Evolutionary conservation across 331 rosid species (phyloP).

Genomic region (Malus hybrid): DNA sequence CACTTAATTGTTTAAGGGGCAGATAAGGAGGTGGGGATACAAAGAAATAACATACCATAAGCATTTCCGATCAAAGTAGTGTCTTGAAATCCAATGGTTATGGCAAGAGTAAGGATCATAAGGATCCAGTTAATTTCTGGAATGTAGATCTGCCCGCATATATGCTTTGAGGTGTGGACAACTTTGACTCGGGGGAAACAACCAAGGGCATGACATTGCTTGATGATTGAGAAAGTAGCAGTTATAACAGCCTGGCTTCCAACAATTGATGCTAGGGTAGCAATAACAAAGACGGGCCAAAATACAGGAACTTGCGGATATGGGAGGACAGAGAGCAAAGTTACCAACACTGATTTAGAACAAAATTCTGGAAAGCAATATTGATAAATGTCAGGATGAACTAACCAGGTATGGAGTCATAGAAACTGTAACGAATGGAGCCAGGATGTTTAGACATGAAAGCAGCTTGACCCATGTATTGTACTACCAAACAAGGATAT

Average conservation of each 20-base stretch:
- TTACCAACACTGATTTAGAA: conserved; percentile 7
- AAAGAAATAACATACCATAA: conserved; percentile 44
- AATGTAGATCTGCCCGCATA: conserved; percentile 86
- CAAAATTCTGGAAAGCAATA: conserved; percentile 1
- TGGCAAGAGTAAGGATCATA: conserved; percentile 76
- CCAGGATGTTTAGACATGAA: conserved; percentile 57
- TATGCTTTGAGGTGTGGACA: conserved; percentile 86
- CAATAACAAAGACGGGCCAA: conserved; percentile 88
- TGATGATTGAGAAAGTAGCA: conserved; percentile 89
- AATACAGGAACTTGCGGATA: conserved; percentile 51
- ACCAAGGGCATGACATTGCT: conserved; percentile 91
- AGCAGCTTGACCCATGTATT: conserved; percentile 98
- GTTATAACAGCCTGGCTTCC: conserved; percentile 95
- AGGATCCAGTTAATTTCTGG: conserved; percentile 97
- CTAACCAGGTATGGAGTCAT: conserved; percentile 74
- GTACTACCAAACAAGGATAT: conserved; percentile 90
- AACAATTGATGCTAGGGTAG: conserved; percentile 83
- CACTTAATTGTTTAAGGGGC: neutral
- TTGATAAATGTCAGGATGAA: conserved; percentile 8
- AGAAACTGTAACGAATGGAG: conserved; percentile 47
- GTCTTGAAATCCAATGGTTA: conserved; percentile 83
- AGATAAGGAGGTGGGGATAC: neutral
- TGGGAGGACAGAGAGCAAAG: conserved; percentile 17
- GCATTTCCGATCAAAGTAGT: conserved; percentile 83
- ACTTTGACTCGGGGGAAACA: conserved; percentile 94